phyloP scores from a whole-genome alignment of 805 yeast genomes.

The Pichia rugopelliculosa region DNA sequence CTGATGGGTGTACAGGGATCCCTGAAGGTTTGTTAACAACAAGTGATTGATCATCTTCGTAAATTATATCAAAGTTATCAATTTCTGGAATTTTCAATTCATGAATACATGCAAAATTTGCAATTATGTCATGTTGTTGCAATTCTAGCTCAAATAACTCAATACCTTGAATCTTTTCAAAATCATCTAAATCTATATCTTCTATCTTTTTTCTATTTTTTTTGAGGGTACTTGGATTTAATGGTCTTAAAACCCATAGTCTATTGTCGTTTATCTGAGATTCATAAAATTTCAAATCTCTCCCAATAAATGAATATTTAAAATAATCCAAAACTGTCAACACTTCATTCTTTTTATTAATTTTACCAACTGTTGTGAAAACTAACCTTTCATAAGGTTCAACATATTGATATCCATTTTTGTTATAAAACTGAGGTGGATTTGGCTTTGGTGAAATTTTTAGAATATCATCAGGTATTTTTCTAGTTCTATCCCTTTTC shows the following conservation, averaged over 20 bases:
- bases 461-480: background rate
- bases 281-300: conserved; percentile 9
- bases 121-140: conserved; percentile 17
- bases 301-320: conserved; percentile 13
- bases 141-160: conserved; percentile 12
- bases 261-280: conserved; percentile 11
- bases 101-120: conserved; percentile 35
- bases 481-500: background rate
- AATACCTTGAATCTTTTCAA: conserved; percentile 7
- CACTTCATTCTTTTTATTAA: conserved; percentile 8
- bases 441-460: background rate
- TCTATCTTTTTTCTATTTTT: background rate
- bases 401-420: conserved; percentile 4
- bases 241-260: conserved; percentile 10
- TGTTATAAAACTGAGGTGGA: conserved; percentile 2
- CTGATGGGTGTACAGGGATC: conserved; percentile 47
- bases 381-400: conserved; percentile 1
- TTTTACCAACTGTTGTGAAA: background rate
- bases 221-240: background rate
- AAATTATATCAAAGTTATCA: conserved; percentile 22
- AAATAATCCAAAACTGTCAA: conserved; percentile 11
- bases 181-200: background rate
- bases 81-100: conserved; percentile 34
- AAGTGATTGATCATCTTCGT: conserved; percentile 31
- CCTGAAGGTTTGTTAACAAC: conserved; percentile 49